A percentile compares a stretch with the other conserved stretches of the same genome.
These are phyloP conservation scores for Penicillium sp. DNA, from an alignment of 2,329 filamentous ascomycete genomes.

Conservation along the genomic window DNA sequence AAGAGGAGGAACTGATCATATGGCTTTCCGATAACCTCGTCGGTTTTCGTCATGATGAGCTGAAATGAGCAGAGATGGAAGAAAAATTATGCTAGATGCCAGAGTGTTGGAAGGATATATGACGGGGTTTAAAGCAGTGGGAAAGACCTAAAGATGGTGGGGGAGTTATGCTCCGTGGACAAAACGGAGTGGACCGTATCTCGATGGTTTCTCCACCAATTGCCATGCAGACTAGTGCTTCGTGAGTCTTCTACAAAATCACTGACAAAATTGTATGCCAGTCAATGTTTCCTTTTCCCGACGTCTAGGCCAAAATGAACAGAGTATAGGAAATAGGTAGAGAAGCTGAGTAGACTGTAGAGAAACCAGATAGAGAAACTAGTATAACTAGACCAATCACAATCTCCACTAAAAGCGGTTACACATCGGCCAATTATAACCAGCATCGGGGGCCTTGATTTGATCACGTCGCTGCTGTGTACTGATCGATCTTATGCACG, in stretches of 20 bases:
- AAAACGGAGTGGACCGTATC: background rate
- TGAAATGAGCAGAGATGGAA: background rate
- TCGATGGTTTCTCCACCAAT: constrained; percentile 12
- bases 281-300: background rate
- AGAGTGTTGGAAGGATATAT: background rate
- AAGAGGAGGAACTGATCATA: constrained; percentile 80
- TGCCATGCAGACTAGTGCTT: background rate
- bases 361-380: background rate
- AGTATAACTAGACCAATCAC: background rate
- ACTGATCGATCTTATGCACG: background rate
- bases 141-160: background rate
- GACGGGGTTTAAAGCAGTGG: background rate
- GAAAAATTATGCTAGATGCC: background rate
- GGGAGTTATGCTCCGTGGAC: background rate
- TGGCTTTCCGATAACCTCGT: constrained; percentile 32
- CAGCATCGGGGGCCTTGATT: background rate
- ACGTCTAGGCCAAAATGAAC: background rate
- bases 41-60: constrained; percentile 2
- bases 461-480: background rate
- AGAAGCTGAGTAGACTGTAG: background rate
- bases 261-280: background rate
- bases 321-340: no score
- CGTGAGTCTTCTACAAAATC: background rate
- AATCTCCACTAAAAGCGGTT: background rate
- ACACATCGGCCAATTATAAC: background rate